Base-by-base conservation (phyloP, 2,329 filamentous ascomycete genomes). In the Fusarium nanum region DNA sequence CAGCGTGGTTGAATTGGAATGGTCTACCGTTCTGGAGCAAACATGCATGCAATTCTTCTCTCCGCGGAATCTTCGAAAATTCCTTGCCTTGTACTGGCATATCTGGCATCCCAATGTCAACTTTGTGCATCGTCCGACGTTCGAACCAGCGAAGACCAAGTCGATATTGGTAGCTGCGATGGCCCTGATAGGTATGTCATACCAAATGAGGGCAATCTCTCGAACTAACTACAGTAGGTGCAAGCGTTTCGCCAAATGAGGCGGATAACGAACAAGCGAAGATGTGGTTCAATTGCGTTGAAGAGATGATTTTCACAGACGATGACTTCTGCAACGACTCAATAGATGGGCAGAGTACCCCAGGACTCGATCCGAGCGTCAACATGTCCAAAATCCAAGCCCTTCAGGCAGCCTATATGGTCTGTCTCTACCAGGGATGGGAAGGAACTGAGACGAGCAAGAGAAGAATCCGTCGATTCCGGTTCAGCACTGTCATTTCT, bases 351-450 rank as follows among this genome's bases (percentile, higher is more conserved):
- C 30, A 40, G 4, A 12, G 11, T 0, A 23, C 1, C 0, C 12
- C 3, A 0, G 14, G 16, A 3, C 13, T 37, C 0, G 22, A 12
- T 5, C 41, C 20, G 0, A 3, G 11, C 0, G 16, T 16, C 0
- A 20, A 40, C 0, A 14, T 60, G 1, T 37, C 56, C 3, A 60
- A 41, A 2, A 40, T 40, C 1, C 56, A 60, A 4, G 56, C 53
- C 0, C 41, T 60, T 11, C 53, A 60, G 3, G 56, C 56, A 13
- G 56, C 56, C 2, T 60, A 46, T 1, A 40, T 60, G 7, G 56
- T 58, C 1, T 60, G 57, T 5, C 20, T 47, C 3, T 60, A 60
- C 11, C 57, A 60, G 10, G 57, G 57, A 1, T 60, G 57, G 57
- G 53, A 60, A 3, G 57, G 53, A 4, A 58, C 18, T 7, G 57